These are phyloP conservation scores for Amaranthus tricolor DNA, from an alignment of 179 eudicot genomes.

Conservation along the genomic window DNA sequence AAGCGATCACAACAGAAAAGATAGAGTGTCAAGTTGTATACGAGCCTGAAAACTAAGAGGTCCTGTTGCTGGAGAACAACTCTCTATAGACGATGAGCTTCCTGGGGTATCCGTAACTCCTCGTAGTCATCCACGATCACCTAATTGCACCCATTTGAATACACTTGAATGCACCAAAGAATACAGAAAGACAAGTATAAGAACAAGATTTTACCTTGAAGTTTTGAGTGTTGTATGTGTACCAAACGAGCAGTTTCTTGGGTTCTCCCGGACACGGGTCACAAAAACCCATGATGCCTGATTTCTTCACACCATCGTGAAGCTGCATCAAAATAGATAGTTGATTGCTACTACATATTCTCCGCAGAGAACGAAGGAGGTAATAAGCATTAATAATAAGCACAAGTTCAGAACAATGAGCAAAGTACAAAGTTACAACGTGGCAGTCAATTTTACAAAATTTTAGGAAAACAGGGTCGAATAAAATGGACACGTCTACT, in stretches of 20 bases:
- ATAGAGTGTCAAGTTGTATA: conserved; percentile 8
- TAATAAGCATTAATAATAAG: background rate
- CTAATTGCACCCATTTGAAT: conserved; percentile 31
- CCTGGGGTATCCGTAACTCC: conserved; percentile 66
- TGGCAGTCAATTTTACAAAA: no score
- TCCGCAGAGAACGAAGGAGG: no score
- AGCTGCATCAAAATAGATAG: conserved; percentile 46
- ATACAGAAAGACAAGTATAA: background rate
- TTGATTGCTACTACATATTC: no score
- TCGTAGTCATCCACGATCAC: conserved; percentile 67
- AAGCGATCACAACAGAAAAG: conserved; percentile 9
- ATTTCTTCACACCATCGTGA: conserved; percentile 91
- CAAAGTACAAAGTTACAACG: background rate
- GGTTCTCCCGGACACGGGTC: conserved; percentile 94
- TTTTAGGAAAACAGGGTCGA: no score
- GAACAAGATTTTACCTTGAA: conserved; percentile 46
- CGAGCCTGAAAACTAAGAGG: conserved; percentile 3
- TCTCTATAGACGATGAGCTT: conserved; percentile 44
- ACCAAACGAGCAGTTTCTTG: conserved; percentile 66
- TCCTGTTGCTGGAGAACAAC: background rate
- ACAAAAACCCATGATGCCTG: conserved; percentile 98
- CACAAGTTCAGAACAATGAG: background rate
- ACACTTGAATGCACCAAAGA: background rate
- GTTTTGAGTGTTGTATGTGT: conserved; percentile 46
- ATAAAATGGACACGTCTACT: no score